Conservation (phyloP, 2,329 filamentous ascomycete species). For the Onygena corvina region DNA sequence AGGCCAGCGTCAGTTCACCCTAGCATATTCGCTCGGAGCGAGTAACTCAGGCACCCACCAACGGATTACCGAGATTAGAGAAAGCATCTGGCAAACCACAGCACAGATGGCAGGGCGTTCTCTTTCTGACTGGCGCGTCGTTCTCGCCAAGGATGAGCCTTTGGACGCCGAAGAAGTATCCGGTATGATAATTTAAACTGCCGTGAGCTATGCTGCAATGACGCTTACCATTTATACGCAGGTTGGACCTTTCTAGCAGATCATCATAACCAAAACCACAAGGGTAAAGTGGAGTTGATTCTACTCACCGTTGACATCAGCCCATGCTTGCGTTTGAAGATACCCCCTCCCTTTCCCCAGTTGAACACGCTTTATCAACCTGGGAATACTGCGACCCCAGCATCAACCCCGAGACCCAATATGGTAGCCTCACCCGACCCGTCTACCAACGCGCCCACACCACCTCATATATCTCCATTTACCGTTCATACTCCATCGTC, state of each 20-base stretch:
- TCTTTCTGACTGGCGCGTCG: conserved; percentile 44
- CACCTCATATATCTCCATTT: conserved; percentile 20
- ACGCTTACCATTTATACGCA: conserved; percentile 19
- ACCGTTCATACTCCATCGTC: conserved; percentile 11
- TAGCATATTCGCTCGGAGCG: conserved; percentile 44
- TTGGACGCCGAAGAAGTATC: conserved; percentile 42
- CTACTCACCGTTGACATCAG: conserved; percentile 27
- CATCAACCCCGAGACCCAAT: conserved; percentile 29
- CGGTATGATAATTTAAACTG: conserved; percentile 25
- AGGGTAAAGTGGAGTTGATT: conserved; percentile 26
- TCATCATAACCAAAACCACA: conserved; percentile 28
- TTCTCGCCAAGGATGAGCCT: conserved; percentile 42
- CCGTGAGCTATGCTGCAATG: neutral
- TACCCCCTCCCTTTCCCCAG: conserved; percentile 24
- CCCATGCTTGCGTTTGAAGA: conserved; percentile 27
- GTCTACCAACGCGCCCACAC: conserved; percentile 30
- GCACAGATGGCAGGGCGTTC: conserved; percentile 42
- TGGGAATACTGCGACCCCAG: conserved; percentile 24
- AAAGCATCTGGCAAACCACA: conserved; percentile 48
- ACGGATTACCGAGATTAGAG: conserved; percentile 39
- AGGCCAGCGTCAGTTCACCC: conserved; percentile 42
- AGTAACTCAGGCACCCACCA: conserved; percentile 23
- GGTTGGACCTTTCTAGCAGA: conserved; percentile 30
- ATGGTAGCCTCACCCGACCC: conserved; percentile 34
- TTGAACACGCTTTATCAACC: conserved; percentile 23